A percentile compares a stretch with the other conserved stretches of the same genome.
These are phyloP conservation scores for Fusarium tjaetaba DNA, from an alignment of 2,329 filamentous ascomycete genomes.

Conservation along the genomic window DNA sequence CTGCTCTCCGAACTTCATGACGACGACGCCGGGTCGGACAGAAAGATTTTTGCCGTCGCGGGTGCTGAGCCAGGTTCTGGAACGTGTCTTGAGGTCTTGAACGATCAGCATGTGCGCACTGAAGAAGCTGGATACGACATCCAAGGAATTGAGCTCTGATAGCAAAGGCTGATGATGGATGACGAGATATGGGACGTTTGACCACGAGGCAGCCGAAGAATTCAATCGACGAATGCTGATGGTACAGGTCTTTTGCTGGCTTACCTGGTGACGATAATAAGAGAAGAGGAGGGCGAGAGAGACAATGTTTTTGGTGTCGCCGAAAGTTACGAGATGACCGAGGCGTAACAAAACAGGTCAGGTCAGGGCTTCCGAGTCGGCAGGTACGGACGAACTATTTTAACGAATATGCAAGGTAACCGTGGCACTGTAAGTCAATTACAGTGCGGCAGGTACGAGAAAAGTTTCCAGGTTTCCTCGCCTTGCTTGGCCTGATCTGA, in stretches of 20 bases:
- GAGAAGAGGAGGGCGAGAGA: constrained; percentile 11
- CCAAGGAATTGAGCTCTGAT: constrained; percentile 15
- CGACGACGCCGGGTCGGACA: constrained; percentile 62
- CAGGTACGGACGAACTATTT: constrained; percentile 15
- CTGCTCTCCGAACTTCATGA: constrained; percentile 94
- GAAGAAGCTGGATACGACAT: constrained; percentile 25
- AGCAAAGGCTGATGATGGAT: neutral
- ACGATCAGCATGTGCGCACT: constrained; percentile 61
- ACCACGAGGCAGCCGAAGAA: constrained; percentile 7
- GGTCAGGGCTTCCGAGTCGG: constrained; percentile 9
- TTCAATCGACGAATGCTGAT: constrained; percentile 4
- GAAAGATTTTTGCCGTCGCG: constrained; percentile 42
- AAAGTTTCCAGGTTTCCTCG: neutral
- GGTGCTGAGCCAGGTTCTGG: constrained; percentile 54
- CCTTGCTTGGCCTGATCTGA: constrained; percentile 20
- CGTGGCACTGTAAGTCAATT: neutral
- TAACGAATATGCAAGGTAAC: neutral
- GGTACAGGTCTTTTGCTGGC: constrained; percentile 8
- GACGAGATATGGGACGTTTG: neutral
- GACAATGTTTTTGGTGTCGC: constrained; percentile 17
- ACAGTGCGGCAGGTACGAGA: constrained; percentile 1
- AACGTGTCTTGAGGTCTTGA: constrained; percentile 58
- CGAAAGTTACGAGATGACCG: constrained; percentile 14
- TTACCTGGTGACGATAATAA: constrained; percentile 30
- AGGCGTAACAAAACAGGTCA: constrained; percentile 16